Conservation (phyloP, 352 stramenopile genomes). For the Phytopythium helicoides region DNA sequence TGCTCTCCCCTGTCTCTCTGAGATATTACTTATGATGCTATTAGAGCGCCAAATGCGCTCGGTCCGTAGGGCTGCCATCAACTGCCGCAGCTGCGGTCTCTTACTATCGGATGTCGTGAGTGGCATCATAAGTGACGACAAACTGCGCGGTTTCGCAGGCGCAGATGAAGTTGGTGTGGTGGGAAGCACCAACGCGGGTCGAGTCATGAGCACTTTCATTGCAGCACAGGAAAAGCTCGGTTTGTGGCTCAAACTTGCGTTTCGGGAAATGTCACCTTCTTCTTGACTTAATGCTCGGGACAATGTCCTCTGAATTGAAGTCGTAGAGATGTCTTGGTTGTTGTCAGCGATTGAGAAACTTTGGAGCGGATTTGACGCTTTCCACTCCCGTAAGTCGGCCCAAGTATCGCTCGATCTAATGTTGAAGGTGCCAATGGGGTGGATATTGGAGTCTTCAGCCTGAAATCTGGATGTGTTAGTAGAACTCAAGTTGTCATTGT, state of each 20-base stretch:
- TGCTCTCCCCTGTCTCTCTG: background rate
- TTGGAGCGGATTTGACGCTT: no score
- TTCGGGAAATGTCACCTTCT: background rate
- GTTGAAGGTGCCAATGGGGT: no score
- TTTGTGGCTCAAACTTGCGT: background rate
- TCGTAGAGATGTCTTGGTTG: background rate
- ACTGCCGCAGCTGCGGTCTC: background rate
- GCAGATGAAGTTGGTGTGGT: background rate
- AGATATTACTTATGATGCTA: background rate
- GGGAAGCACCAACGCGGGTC: background rate
- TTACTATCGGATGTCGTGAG: background rate
- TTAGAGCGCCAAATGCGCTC: constrained; percentile 4
- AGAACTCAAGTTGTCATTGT: no score
- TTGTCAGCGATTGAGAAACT: background rate
- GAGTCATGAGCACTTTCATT: constrained; percentile 34
- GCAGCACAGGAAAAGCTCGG: constrained; percentile 40
- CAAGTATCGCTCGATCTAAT: no score
- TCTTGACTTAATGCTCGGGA: background rate
- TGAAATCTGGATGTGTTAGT: no score
- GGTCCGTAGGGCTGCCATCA: constrained; percentile 4
- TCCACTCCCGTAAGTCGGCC: no score
- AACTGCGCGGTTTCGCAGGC: background rate
- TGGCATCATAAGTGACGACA: background rate
- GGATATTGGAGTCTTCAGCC: no score
- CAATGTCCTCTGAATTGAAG: background rate